Evolutionary conservation across 2,329 filamentous ascomycete genomes (phyloP).

Genomic region (Didymella keratinophila): DNA sequence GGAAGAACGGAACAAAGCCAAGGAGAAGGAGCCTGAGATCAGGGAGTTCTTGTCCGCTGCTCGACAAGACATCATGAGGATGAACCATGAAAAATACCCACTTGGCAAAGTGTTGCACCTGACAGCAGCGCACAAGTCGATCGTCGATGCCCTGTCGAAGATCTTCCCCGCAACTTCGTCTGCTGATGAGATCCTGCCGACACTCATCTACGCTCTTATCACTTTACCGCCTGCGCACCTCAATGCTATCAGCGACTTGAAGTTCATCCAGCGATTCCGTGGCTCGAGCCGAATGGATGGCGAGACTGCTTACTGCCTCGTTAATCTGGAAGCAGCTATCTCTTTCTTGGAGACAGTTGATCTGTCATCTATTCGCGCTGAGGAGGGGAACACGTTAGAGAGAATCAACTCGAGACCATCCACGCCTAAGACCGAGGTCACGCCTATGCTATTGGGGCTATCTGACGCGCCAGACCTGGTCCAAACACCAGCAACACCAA

Average conservation of each 20-base stretch:
- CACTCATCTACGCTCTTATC: slow-evolving; percentile 94
- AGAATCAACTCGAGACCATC: slow-evolving; percentile 62
- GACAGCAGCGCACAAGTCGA: slow-evolving; percentile 88
- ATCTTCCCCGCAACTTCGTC: slow-evolving; percentile 78
- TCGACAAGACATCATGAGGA: slow-evolving; percentile 71
- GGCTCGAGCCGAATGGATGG: slow-evolving; percentile 87
- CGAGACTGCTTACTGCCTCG: slow-evolving; percentile 94
- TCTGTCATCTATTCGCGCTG: slow-evolving; percentile 82
- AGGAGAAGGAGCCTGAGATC: slow-evolving; percentile 68
- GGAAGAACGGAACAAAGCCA: slow-evolving; percentile 63
- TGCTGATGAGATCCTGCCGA: slow-evolving; percentile 95
- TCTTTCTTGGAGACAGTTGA: slow-evolving; percentile 96
- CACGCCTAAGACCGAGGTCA: slow-evolving; percentile 52
- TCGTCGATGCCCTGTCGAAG: slow-evolving; percentile 82
- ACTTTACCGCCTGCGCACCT: slow-evolving; percentile 86
- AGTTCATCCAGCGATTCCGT: slow-evolving; percentile 92
- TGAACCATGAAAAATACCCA: slow-evolving; percentile 88
- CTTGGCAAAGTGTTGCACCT: slow-evolving; percentile 90
- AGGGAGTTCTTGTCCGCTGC: slow-evolving; percentile 76
- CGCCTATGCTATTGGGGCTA: slow-evolving; percentile 51
- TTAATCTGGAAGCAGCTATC: slow-evolving; percentile 93
- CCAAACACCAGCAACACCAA: slow-evolving; percentile 50
- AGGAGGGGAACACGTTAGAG: slow-evolving; percentile 71
- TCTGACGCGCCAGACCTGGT: slow-evolving; percentile 49
- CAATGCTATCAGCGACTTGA: slow-evolving; percentile 91